phyloP scores from a whole-genome alignment of 768 basidiomycete genomes.

The Trametes cingulata region DNA sequence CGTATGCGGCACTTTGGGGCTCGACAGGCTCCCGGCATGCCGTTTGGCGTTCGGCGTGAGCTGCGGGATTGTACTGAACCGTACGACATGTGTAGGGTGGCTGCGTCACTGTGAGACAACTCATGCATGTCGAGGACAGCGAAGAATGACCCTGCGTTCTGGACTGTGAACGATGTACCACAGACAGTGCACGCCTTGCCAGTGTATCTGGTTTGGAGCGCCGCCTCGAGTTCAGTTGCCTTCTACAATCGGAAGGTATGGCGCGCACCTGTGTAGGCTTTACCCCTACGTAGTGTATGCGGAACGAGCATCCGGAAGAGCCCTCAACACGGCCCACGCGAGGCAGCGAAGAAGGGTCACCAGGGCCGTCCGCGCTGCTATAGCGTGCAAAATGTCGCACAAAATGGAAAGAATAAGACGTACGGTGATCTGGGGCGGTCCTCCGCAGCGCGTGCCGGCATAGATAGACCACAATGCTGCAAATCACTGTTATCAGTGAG shows the following conservation, averaged over 20 bases:
- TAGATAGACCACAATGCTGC: neutral
- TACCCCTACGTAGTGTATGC: conserved; percentile 2
- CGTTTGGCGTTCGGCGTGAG: neutral
- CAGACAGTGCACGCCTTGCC: neutral
- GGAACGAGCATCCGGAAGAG: conserved; percentile 13
- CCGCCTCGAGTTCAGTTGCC: neutral
- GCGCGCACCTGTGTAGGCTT: neutral
- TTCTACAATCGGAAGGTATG: neutral
- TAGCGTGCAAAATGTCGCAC: conserved; percentile 9
- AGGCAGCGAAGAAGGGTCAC: conserved; percentile 18
- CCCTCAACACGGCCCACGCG: conserved; percentile 12
- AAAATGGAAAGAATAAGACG: conserved; percentile 6
- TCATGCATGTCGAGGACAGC: neutral
- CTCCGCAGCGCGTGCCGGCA: conserved; percentile 5
- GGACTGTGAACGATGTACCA: neutral
- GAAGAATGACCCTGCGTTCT: conserved; percentile 11
- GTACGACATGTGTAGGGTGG: neutral
- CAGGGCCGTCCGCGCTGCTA: conserved; percentile 8
- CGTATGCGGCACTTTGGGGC: neutral
- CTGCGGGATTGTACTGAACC: neutral
- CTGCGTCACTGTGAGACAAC: neutral
- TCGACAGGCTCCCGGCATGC: neutral
- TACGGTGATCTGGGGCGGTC: conserved; percentile 6
- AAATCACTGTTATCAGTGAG: neutral
- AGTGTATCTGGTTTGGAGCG: neutral